Base-by-base conservation (phyloP, 257 asterid genomes). In the Plantago elongata region DNA sequence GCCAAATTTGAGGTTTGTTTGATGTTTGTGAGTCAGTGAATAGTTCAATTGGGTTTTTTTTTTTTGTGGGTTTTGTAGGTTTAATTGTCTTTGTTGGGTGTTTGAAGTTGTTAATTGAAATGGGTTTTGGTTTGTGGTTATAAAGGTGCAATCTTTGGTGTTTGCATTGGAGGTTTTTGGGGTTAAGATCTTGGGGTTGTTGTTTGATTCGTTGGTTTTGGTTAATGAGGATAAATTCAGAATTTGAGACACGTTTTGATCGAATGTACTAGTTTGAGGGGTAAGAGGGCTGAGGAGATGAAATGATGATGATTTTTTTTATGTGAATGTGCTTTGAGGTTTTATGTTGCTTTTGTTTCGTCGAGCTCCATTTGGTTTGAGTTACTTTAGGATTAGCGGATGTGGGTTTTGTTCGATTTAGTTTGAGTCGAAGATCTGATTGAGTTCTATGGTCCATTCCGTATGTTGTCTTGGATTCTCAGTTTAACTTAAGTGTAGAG, bases 1-100 rank as follows among this genome's bases (percentile, higher is more conserved):
- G 61, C 75, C 76, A 88, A 78, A 69, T 86, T 88, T 63, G 97
- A 92, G 98, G 98, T 91, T 43, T 7, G 9, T 38, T 27, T 2
- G 13, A 29, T 29, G 29, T n/a, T 14, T 13, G 11, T 29, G 46
- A 15, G 29, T 54, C 48, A 22, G 10, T 45, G 14, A 18, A 16
- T 9, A 0, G 13, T 17, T 4, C 17, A 18, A n/a, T 49, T 18
- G 15, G 15, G 27, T 7, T 0, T 52, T 51, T 52, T 3, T 52
- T 30, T 11, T 7, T 17, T 52, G 13, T 22, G 58, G 37, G 37
- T 22, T 69, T 74, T 61, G 9, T 34, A 34, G 40, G 5, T 34
- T 34, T 6, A 34, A 34, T 34, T 34, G 3, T 1, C 40, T 5
- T 34, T 34, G 40, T 34, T 34, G 40, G 40, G 40, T 34, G 7